Base-by-base conservation (phyloP, 2,329 filamentous ascomycete species). In the Tolypocladium cylindrosporum region DNA sequence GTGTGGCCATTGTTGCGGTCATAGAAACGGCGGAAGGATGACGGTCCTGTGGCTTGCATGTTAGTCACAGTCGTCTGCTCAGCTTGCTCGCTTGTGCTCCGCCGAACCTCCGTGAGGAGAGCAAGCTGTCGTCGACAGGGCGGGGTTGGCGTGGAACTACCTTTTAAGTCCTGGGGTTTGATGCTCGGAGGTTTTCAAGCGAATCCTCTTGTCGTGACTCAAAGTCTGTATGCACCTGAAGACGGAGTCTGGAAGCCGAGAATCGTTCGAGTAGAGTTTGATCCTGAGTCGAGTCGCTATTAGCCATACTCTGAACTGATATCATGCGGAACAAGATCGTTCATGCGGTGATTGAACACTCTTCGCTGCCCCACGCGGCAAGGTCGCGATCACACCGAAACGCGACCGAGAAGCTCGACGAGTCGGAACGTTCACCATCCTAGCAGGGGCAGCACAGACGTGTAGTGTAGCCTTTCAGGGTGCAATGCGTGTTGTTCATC, bases 1-100 rank as follows among this genome's bases (percentile, higher is more conserved):
- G 60, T n/a, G 61, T 58, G 40, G 61, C 43, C 61, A 63, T 63
- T 34, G 61, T 40, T 42, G 61, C 61, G 14, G 61, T 63, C 61
- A 61, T 61, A 21, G 56, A 58, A 48, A 37, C 42, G 51, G 52
- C 52, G 54, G 34, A 19, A 31, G 19, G 43, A 39, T 14, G n/a
- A 42, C 24, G 43, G 41, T 27, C 16, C 45, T 58, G 24, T 42
- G 21, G 43, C 52, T 43, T 39, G 37, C 48, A 24, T 1, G 37
- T 57, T 57, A 57, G 55, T 39, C 27, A 24, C 19, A 10, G 45
- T 41, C 13, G 45, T 41, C 13, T 36, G 55, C 24, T 19, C 42
- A 50, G n/a, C 13, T 8, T 48, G 55, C 10, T 14, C 13, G 13
- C 34, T 19, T 19, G 34, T 19, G 48, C 31, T 21, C 48, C 10